Evolutionary conservation across 2,329 filamentous ascomycete genomes (phyloP).

Genomic region (Rhynchosporium agropyri): DNA sequence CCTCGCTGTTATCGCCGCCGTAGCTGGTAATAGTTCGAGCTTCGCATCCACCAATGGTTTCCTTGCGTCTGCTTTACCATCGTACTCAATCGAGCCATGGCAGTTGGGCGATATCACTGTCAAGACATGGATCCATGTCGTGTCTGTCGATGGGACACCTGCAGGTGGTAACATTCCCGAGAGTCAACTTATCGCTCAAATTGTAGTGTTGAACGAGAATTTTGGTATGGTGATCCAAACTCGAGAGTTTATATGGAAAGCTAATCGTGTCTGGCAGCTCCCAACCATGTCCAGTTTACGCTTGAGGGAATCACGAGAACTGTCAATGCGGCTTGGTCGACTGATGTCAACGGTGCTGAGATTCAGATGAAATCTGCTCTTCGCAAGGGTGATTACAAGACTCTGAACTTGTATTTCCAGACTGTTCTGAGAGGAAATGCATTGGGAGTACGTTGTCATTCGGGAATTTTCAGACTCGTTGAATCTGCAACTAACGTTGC

Average conservation of each 20-base stretch:
- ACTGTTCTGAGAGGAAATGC: conserved; percentile 17
- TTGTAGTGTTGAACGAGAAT: conserved; percentile 30
- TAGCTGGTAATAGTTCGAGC: conserved; percentile 24
- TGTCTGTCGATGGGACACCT: conserved; percentile 33
- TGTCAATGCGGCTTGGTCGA: conserved; percentile 41
- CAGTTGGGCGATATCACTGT: conserved; percentile 28
- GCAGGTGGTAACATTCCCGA: conserved; percentile 38
- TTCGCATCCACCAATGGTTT: neutral
- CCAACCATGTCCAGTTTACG: conserved; percentile 40
- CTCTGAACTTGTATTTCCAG: conserved; percentile 42
- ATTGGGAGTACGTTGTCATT: conserved; percentile 5
- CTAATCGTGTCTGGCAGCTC: conserved; percentile 7
- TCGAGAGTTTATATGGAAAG: neutral
- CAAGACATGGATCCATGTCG: conserved; percentile 43
- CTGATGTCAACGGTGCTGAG: conserved; percentile 40
- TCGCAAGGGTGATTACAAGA: conserved; percentile 45
- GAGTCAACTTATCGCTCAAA: conserved; percentile 33
- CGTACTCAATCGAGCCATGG: conserved; percentile 22
- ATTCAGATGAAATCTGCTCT: conserved; percentile 50
- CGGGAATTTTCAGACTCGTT: neutral
- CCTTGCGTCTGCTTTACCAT: conserved; percentile 12
- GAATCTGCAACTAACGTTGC: neutral
- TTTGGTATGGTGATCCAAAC: conserved; percentile 18
- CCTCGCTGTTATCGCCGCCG: conserved; percentile 22
- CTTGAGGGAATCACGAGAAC: conserved; percentile 40